phyloP scores from a whole-genome alignment of 2,329 filamentous ascomycete species.

The Fulvia fulva region DNA sequence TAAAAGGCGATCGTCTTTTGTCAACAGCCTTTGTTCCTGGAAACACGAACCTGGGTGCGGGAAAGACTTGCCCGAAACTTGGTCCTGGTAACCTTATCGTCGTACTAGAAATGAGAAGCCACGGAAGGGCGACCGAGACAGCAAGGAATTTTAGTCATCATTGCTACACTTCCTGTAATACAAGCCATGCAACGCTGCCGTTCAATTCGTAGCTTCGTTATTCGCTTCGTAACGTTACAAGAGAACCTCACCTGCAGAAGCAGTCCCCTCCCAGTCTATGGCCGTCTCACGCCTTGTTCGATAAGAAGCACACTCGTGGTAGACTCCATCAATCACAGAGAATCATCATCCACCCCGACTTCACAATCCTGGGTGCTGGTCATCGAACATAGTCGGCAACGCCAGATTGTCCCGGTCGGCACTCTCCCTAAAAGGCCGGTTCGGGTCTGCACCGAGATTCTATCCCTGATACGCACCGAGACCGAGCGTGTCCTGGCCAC shows the following conservation, averaged over 20 bases:
- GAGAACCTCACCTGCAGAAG: background rate
- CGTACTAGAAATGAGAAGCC: background rate
- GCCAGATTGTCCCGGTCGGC: background rate
- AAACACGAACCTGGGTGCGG: too few species aligned
- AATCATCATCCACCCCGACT: background rate
- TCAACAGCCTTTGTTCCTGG: too few species aligned
- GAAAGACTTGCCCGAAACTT: too few species aligned
- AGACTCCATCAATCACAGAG: background rate
- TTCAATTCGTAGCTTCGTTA: background rate
- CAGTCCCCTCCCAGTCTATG: background rate
- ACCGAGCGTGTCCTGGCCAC: slow-evolving; percentile 12
- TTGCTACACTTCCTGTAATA: background rate
- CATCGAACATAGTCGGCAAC: background rate
- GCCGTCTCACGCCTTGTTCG: background rate
- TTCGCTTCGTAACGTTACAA: background rate
- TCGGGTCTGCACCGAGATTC: background rate
- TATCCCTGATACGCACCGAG: slow-evolving; percentile 3
- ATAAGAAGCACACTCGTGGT: background rate
- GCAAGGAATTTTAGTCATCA: background rate
- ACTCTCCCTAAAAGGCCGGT: background rate
- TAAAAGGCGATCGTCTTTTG: too few species aligned
- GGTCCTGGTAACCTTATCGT: too few species aligned
- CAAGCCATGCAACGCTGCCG: background rate
- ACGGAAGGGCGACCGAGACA: background rate
- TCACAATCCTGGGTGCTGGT: background rate